Conservation (phyloP, 108 stramenopile genomes). For the Cyclostephanos invisitatus region DNA sequence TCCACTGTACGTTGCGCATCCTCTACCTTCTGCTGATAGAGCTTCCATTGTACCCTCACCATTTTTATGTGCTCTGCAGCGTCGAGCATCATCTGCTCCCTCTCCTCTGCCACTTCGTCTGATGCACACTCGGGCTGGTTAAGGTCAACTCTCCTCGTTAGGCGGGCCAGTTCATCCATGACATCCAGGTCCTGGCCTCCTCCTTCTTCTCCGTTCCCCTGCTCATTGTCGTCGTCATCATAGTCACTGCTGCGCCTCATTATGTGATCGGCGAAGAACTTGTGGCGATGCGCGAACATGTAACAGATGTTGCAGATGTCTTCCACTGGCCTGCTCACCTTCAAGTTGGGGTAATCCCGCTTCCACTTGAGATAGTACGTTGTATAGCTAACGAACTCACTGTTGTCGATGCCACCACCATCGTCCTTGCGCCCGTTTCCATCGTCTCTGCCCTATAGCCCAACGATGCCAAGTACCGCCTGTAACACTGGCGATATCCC, state of each 20-base stretch:
- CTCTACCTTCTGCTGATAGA: too few relatives aligned
- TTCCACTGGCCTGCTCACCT: too few relatives aligned
- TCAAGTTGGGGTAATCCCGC: slow-evolving; percentile 18
- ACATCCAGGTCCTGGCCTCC: neutral
- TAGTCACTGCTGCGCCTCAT: neutral
- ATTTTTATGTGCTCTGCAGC: too few relatives aligned
- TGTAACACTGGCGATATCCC: neutral
- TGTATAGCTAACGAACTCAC: neutral
- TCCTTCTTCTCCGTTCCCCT: neutral
- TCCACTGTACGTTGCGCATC: neutral
- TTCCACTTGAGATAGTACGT: slow-evolving; percentile 16
- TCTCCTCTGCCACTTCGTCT: too few relatives aligned
- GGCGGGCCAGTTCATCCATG: neutral
- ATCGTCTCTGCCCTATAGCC: neutral
- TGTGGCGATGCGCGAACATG: slow-evolving; percentile 29
- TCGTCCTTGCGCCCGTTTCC: too few relatives aligned
- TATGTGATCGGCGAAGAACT: neutral
- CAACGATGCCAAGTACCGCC: neutral
- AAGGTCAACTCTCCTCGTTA: too few relatives aligned
- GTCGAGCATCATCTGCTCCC: too few relatives aligned
- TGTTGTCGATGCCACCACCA: neutral
- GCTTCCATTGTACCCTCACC: too few relatives aligned
- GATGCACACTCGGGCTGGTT: too few relatives aligned
- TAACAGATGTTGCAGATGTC: slow-evolving; percentile 28
- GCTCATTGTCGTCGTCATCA: neutral